Evolutionary conservation across 169 alveolate genomes (phyloP), one percentile per base, ranked within the genome.

Genomic region (Besnoitia besnoiti): DNA sequence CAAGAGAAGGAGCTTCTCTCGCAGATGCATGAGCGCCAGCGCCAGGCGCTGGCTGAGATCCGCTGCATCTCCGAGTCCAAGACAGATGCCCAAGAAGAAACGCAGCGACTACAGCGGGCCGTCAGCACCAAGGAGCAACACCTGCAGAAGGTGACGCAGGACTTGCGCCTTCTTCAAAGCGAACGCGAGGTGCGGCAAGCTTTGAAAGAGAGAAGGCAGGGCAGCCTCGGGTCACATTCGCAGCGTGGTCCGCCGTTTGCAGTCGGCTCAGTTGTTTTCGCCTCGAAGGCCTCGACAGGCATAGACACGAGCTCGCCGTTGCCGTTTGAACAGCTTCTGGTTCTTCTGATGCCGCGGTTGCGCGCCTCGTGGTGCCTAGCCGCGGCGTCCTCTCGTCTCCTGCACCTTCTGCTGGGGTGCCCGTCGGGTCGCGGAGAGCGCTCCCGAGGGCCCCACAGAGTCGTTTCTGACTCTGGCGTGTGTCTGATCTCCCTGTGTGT

Each of bases 11-110:
- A 8, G 12, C 67, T 87, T 42, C 62, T 44, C 73, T 37, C 55
- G 84, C 85, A 62, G 85, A 21, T 61, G 40, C 91, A 87, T 40
- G 84, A 87, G 85, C 91, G 76, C 35, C 50, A 90, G 12, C 33
- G 51, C 3, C 62, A 50, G 50, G 76, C 77, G 49, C 75, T 47
- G 85, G 40, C 44, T 3, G 85, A 88, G 67, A 33, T 40, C 30
- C 46, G 62, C 39, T 4, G 50, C 35, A 42, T 67, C 39, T 30
- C 85, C 14, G 80, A 49, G 0, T 37, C 55, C 21, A 77, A 77
- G 35, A 42, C 50, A 30, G 76, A 76, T 39, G 85, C 82, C 46
- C 30, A 42, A n/a, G 91, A 50, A 4, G 80, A 39, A 7, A 37
- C 27, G 0, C 67, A 50, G 88, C 76, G 33, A 50, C 84, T 49